Evolutionary conservation across 23 red algal species (phyloP), one percentile per base, ranked within the genome.

Genomic region (Gracilaria gracilis): DNA sequence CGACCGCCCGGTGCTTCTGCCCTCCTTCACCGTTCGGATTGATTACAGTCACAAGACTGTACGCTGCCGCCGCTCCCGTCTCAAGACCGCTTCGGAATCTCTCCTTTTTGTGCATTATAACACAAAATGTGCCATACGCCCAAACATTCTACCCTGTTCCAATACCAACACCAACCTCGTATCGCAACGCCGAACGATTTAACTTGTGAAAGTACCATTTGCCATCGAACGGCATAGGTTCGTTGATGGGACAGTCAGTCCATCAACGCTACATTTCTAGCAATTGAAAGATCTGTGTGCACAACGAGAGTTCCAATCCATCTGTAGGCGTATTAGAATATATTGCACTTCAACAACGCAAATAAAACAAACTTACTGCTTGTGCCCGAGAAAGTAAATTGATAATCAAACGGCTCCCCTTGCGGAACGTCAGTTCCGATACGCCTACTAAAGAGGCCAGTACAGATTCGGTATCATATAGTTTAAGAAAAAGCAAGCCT

Each of bases 141-240:
- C 58, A 74, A 20, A n/a, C 33, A 28, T 57, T 57, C 16, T 40
- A 72, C 32, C 84, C 67, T 4, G 19, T 57, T 16, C 4, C 40
- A 24, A 88, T 32, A 15, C n/a, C 23, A 55, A 76, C 46, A 13
- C 84, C 66, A 42, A 88, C 44, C 42, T 75, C 36, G 0, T 88
- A 88, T 9, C 66, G 62, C 5, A 88, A 12, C 2, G 9, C 79
- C 11, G 79, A 12, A 15, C 38, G 8, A 9, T n/a, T 53, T 14
- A 88, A 88, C 34, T 75, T 88, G 46, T 88, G 62, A 0, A 6
- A 53, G 36, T 76, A 88, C 37, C 66, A 88, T 28, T 73, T 74
- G 9, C 37, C 7, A 35, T 66, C 73, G 32, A 88, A 88, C 1
- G 67, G 65, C 24, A 5, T 50, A 7, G 70, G 84, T 23, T 88